Evolutionary conservation across 2,329 filamentous ascomycete genomes (phyloP), one percentile per base, ranked within the genome.

Genomic region (Arthrobotrys pseudoclavata): DNA sequence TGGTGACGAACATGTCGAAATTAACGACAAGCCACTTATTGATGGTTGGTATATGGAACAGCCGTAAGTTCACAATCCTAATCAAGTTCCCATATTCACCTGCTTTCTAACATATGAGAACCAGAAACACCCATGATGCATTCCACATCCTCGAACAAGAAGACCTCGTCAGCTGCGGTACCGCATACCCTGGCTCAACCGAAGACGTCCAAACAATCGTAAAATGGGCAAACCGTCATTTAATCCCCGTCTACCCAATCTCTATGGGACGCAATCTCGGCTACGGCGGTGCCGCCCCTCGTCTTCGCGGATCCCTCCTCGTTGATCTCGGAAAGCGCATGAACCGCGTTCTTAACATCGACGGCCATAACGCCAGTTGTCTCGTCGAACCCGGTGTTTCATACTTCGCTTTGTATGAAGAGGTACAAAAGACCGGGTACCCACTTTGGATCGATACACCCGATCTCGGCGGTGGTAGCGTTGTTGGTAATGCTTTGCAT

Each of bases 351-450:
- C 80, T 89, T 7, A 83, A 87, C 42, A 84, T 89, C 13, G 85
- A 87, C 79, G 84, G 83, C 0, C 85, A 87, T 15, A 85, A 84
- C 48, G 86, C 85, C 20, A 87, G 84, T 68, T 86, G 84, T 48
- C 82, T 89, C 0, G 84, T 89, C 3, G 87, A 89, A 80, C 88
- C 88, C 0, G 87, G 88, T 0, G 87, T 89, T 0, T 86, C 87
- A 0, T 89, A 86, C 80, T 85, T 86, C 68, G 84, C 84, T 29
- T 82, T 89, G 6, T 84, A 88, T 76, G 84, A 88, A n/a, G 84
- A 86, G 63, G 81, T 88, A n/a, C 82, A 84, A 22, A 81, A 83
- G 61, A 57, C 78, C 18, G 78, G 78, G 13, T 71, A 53, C 13
- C 78, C 75, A 83, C 77, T 87, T 80, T 85, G 85, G 85, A 82